These are phyloP conservation scores for Yamadazyma blattariae DNA, from an alignment of 1,139 yeast species.

Conservation along the genomic window DNA sequence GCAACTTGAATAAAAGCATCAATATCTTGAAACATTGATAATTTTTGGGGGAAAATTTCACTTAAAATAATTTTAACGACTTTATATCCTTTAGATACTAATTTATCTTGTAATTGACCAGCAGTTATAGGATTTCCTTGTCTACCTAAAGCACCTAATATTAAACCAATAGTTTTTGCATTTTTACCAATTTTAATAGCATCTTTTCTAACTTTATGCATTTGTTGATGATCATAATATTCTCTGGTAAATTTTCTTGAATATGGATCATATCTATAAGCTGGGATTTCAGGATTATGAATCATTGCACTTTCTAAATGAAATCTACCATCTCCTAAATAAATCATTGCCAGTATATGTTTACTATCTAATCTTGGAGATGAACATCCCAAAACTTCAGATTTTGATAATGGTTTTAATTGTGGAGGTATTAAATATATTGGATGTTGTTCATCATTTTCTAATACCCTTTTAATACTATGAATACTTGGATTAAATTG, in stretches of 20 bases:
- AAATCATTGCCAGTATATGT: slow-evolving; percentile 75
- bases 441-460: slow-evolving; percentile 47
- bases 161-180: slow-evolving; percentile 75
- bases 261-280: slow-evolving; percentile 93
- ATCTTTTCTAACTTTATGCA: slow-evolving; percentile 68
- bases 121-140: slow-evolving; percentile 88
- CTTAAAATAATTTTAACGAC: slow-evolving; percentile 83
- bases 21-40: slow-evolving; percentile 90
- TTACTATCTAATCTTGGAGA: slow-evolving; percentile 71
- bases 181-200: slow-evolving; percentile 63
- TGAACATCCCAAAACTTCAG: slow-evolving; percentile 96
- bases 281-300: slow-evolving; percentile 90
- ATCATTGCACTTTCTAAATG: slow-evolving; percentile 97
- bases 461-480: slow-evolving; percentile 61
- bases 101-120: slow-evolving; percentile 54
- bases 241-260: slow-evolving; percentile 87
- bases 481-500: slow-evolving; percentile 96
- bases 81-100: slow-evolving; percentile 54
- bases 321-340: slow-evolving; percentile 95
- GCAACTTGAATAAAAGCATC: slow-evolving; percentile 98
- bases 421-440: slow-evolving; percentile 82
- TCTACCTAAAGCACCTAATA: slow-evolving; percentile 93
- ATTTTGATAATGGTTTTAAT: slow-evolving; percentile 87
- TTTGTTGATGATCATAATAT: slow-evolving; percentile 79
- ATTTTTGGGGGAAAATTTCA: slow-evolving; percentile 89